A percentile compares a stretch with the other conserved stretches of the same genome.
phyloP scores from a whole-genome alignment of 106 monocot species.

The Gastrodia elata region DNA sequence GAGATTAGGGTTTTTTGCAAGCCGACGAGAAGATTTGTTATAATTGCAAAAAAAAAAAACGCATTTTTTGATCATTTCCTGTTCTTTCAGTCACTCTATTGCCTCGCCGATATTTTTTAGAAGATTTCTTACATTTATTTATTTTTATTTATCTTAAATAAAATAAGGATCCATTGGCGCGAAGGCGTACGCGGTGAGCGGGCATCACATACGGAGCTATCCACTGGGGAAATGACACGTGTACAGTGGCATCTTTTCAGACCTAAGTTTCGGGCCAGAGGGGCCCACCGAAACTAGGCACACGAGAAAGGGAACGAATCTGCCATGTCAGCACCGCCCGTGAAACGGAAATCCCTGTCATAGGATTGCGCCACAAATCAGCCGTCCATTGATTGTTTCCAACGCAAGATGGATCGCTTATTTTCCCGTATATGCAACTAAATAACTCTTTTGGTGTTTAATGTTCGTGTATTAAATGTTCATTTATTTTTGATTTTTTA shows the following conservation, averaged over 20 bases:
- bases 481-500: too few species aligned
- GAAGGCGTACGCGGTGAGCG: background rate
- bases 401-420: too few species aligned
- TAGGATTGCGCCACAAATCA: background rate
- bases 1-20: constrained; percentile 6
- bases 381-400: background rate
- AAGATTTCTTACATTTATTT: too few species aligned
- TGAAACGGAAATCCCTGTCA: background rate
- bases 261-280: background rate
- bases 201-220: background rate
- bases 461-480: too few species aligned
- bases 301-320: background rate
- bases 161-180: background rate
- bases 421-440: too few species aligned
- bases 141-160: background rate
- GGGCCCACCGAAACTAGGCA: background rate
- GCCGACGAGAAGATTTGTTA: background rate
- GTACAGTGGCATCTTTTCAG: background rate
- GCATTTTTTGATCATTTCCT: background rate
- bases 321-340: background rate
- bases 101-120: background rate
- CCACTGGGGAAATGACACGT: background rate
- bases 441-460: too few species aligned
- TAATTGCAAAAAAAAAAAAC: background rate
- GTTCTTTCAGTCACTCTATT: background rate